Base-by-base conservation (phyloP, 208 protist species). In the Acanthamoeba royreba region DNA sequence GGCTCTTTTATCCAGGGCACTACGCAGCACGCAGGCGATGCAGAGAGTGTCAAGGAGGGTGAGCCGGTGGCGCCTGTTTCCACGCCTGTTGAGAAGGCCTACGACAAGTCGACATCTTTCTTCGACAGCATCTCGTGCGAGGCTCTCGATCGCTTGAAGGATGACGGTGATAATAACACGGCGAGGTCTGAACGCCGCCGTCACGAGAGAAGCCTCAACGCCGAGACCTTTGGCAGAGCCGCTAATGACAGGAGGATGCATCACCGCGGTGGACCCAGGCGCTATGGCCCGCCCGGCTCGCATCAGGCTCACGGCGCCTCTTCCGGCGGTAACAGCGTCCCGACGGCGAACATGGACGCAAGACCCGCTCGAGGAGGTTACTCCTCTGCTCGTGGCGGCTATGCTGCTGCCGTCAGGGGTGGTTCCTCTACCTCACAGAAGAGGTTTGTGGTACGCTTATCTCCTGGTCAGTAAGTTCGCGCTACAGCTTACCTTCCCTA, bases 51-150 rank as follows among this genome's bases (percentile, higher is more conserved):
- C 63, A 22, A 15, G 22, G 63, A 74, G 63, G 33, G 63, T 17
- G 63, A 74, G 13, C 5, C 8, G 1, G 63, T 28, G 35, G 35
- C 63, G 19, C 33, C 19, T 0, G 11, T 28, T n/a, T n/a, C n/a
- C 22, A 31, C 35, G 77, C 42, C 46, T 22, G n/a, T 45, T n/a
- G 77, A 55, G 45, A 86, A 86, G 77, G 40, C 77, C 8, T 86
- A 86, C 43, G 77, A 86, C 43, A 86, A 86, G 77, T 58, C 45
- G 45, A 86, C 77, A 0, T 86, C 77, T 45, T 86, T 86, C 77
- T 86, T 86, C 31, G 77, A 86, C 46, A 86, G 77, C 77, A 47
- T 86, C 25, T 86, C 77, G 40, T 86, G 77, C 77, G 77, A 86
- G 22, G 46, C 77, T 22, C 40, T 86, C n/a, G 77, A 86, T 28